These are phyloP conservation scores for Cyberlindnera xylosilytica DNA, from an alignment of 805 yeast genomes.

Conservation along the genomic window DNA sequence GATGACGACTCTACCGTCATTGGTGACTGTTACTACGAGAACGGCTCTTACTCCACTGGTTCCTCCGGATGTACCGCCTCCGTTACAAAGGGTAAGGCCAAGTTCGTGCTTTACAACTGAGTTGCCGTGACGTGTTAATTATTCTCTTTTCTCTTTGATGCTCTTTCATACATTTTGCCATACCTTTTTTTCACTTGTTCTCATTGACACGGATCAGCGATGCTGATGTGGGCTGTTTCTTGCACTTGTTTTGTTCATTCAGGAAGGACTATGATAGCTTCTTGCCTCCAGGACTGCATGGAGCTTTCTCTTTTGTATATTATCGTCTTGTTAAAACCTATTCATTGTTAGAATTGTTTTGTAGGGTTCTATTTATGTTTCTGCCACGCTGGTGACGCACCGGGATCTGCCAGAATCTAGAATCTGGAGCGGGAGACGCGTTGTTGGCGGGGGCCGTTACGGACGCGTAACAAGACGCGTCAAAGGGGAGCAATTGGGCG, in stretches of 20 bases:
- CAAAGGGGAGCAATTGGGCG: no score
- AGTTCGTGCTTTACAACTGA: slow-evolving; percentile 65
- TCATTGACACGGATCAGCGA: no score
- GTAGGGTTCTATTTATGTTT: no score
- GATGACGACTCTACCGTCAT: slow-evolving; percentile 37
- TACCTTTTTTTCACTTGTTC: no score
- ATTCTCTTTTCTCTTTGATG: background rate
- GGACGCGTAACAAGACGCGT: no score
- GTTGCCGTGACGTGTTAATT: background rate
- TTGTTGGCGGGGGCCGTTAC: no score
- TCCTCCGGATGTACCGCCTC: slow-evolving; percentile 92
- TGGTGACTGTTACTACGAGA: slow-evolving; percentile 78
- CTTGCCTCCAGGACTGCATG: background rate
- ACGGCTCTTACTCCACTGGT: slow-evolving; percentile 70
- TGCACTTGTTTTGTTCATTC: background rate
- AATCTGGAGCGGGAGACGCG: background rate
- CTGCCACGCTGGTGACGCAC: background rate
- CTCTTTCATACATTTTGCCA: no score
- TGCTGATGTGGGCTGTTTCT: no score
- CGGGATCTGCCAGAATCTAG: background rate
- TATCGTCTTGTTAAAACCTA: background rate
- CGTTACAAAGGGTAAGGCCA: slow-evolving; percentile 78
- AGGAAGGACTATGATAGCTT: background rate
- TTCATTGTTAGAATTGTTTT: background rate
- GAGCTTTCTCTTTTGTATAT: background rate